Base-by-base conservation (phyloP, 805 yeast genomes). In the Cyberlindnera misumaiensis region DNA sequence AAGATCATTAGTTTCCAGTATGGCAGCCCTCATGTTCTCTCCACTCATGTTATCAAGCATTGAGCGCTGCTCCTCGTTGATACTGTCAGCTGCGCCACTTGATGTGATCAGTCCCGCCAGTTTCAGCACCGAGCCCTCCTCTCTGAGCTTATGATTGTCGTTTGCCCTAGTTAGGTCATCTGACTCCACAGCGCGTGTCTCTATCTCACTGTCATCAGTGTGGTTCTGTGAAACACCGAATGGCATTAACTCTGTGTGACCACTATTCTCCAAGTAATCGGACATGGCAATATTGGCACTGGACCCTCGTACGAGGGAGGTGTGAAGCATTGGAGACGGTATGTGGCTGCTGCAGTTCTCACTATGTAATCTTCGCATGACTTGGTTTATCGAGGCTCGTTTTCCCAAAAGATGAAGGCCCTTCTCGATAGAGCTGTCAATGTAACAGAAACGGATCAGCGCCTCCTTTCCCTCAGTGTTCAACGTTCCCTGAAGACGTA, bases 401-500 rank as follows among this genome's bases (percentile, higher is more conserved):
- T 57, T 56, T n/a, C 50, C 52, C 38, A 67, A 41, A 31, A 67
- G 38, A 16, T 53, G 41, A 24, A 64, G 39, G 6, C 71, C 73
- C 49, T 80, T 80, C 43, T 76, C 79, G 37, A 87, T 70, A 11
- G 88, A 76, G 1, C 83, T 72, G 55, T 83, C 89, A 40, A 86
- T 67, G 39, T 78, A 78, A 38, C 85, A 75, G 41, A 86, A 66
- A 44, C 89, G 68, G 15, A 87, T 72, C 31, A 86, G 62, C 1
- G 87, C 70, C 58, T 87, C 95, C 56, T 84, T 84, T 14, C 94
- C 95, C 46, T 82, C 86, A 3, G 75, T 52, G 36, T 68, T 77
- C 45, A 86, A 64, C 43, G 72, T 66, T 15, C 72, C 74, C 35
- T 71, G 66, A 13, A 71, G 56, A 53, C 83, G 79, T 34, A 81